Evolutionary conservation across 2,329 filamentous ascomycete genomes (phyloP).

Genomic region (Claviceps citrina): DNA sequence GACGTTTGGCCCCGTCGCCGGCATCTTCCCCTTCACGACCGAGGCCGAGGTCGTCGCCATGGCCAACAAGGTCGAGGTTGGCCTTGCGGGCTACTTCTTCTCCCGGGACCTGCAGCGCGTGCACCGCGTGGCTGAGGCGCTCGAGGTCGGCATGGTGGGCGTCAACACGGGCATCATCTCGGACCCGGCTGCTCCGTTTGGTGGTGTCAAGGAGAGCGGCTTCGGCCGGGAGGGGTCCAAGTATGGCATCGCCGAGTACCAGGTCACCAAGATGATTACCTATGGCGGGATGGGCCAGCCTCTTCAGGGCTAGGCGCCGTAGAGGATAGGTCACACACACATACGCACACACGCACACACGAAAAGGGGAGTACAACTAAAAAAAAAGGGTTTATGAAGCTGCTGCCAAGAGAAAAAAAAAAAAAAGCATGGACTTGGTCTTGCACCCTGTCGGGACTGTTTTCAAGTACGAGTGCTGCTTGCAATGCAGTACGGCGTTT

Average conservation of each 20-base stretch:
- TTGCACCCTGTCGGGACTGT: no score
- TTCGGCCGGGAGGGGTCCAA: conserved; percentile 66
- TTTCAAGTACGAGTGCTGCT: no score
- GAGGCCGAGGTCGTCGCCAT: conserved; percentile 76
- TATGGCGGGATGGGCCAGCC: conserved; percentile 40
- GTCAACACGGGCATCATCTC: conserved; percentile 61
- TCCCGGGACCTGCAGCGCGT: conserved; percentile 46
- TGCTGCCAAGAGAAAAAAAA: no score
- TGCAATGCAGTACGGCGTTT: no score
- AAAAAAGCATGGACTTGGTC: no score
- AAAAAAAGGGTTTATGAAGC: no score
- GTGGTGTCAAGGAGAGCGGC: conserved; percentile 69
- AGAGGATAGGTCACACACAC: no score
- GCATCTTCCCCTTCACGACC: conserved; percentile 72
- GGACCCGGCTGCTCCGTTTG: conserved; percentile 48
- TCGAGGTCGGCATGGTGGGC: conserved; percentile 80
- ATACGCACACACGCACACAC: no score
- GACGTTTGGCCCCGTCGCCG: conserved; percentile 89
- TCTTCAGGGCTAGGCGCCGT: conserved; percentile 26
- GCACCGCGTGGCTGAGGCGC: conserved; percentile 46
- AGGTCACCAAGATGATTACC: conserved; percentile 51
- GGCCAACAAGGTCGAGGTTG: conserved; percentile 72
- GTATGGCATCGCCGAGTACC: conserved; percentile 65
- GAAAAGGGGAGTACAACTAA: no score
- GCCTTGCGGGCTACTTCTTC: conserved; percentile 90